phyloP scores from a whole-genome alignment of 495 filamentous ascomycete species.

The Antarctomyces pellizariae region DNA sequence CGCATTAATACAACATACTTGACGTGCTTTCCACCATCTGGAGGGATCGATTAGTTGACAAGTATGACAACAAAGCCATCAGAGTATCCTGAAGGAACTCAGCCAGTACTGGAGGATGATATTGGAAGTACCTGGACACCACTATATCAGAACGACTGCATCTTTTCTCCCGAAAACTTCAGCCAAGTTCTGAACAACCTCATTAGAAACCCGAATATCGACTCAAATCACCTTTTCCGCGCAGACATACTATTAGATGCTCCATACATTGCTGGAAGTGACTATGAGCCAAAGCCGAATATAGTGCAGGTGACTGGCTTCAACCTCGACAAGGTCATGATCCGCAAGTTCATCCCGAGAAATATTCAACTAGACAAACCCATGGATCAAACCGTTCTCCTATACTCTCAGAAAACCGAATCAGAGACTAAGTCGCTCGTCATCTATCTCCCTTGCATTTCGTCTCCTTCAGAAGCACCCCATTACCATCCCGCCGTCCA shows the following conservation, averaged over 20 bases:
- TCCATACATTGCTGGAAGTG: constrained; percentile 3
- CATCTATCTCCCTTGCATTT: constrained; percentile 57
- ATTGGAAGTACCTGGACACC: constrained; percentile 22
- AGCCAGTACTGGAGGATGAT: constrained; percentile 11
- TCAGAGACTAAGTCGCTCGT: constrained; percentile 27
- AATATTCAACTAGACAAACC: constrained; percentile 51
- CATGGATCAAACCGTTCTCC: constrained; percentile 58
- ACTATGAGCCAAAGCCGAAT: constrained; percentile 13
- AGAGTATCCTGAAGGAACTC: constrained; percentile 1
- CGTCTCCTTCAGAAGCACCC: constrained; percentile 36
- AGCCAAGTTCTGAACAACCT: constrained; percentile 43
- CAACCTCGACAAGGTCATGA: constrained; percentile 30
- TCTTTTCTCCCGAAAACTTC: constrained; percentile 36
- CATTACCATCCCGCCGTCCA: constrained; percentile 68
- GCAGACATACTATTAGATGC: constrained; percentile 51
- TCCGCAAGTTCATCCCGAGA: constrained; percentile 57
- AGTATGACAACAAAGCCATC: constrained; percentile 7
- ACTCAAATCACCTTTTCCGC: constrained; percentile 58
- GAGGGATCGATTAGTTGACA: too few relatives aligned
- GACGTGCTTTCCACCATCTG: too few relatives aligned
- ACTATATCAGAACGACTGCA: constrained; percentile 25
- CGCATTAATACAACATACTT: too few relatives aligned
- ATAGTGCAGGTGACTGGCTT: constrained; percentile 27
- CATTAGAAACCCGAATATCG: constrained; percentile 69
- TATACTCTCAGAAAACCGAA: constrained; percentile 21